Base-by-base conservation (phyloP, 805 yeast genomes). In the Candida tammaniensis region DNA sequence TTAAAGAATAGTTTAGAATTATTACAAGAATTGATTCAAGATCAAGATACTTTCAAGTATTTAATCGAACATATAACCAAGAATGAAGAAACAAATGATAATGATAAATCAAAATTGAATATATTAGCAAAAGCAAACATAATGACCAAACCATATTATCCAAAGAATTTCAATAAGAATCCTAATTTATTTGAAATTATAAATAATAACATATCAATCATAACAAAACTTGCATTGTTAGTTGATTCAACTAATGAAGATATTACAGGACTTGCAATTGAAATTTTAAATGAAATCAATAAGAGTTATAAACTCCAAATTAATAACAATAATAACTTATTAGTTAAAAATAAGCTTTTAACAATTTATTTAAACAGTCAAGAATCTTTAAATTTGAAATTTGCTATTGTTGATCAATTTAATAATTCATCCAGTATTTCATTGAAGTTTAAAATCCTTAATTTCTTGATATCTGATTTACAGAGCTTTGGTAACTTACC, bases 211-310 rank as follows among this genome's bases (percentile, higher is more conserved):
- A 59, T 88, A n/a, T 75, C 87, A 0, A 61, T 84, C 7, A 70
- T 89, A 15, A 85, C 86, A 0, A 84, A 84, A 43, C 54, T 88
- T 28, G 83, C 93, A 0, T 58, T 88, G 12, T 86, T 86, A 49
- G 78, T 83, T 32, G 87, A 94, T 1, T 62, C 79, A 1, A 53
- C 69, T 4, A 67, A 78, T 38, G 41, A 59, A 7, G 47, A 58
- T 1, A 59, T 88, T 20, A 80, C 93, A 0, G 55, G 61, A 1
- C 51, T 59, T 3, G 64, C 91, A 0, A 53, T 88, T 12, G 51
- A 61, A 9, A 64, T 87, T 10, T 62, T 91, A 31, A 51, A 57
- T 5, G 61, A 61, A 33, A 59, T 87, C 5, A 63, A 83, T 0
- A 45, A 53, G 9, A 66, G 79, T 0, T 57, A 74, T 9, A 43